Base-by-base conservation (phyloP, 768 basidiomycete species). In the Phanerodontia chrysosporium region DNA sequence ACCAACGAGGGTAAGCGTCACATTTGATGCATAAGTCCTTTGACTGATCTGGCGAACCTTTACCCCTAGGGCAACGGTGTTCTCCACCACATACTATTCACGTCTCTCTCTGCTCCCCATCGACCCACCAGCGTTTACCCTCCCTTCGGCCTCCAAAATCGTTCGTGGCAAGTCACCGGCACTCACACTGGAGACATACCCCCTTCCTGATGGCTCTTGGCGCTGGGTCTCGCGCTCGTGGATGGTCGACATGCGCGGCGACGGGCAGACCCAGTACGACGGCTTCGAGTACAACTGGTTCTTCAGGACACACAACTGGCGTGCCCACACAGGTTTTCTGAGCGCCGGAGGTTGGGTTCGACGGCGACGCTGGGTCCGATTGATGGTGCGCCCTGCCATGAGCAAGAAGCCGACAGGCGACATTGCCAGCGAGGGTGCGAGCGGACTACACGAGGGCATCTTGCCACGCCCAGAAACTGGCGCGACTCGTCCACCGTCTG, bases 211-310 rank as follows among this genome's bases (percentile, higher is more conserved):
- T 63, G 90, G 89, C 24, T 81, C 78, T 22, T 93, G 91, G 91
- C 80, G 74, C 53, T 93, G 90, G 90, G 83, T 91, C 1, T 90
- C 88, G 44, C 81, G 81, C 45, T 72, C 80, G 7, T 93, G 90
- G 90, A 89, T 92, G 88, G 83, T 92, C 58, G 91, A 93, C 74
- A 92, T 93, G 90, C 87, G 87, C 44, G 82, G 84, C 28, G 84
- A 89, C 24, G 88, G 89, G 52, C 81, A 87, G 65, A 86, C 91
- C 2, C 88, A 91, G 64, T 81, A 87, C 63, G 90, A 92, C 64
- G 90, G 90, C 53, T 93, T 91, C 65, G 89, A 93, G 71, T 93
- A 92, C 73, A 92, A 91, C 68, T 90, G 87, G 83, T 69, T 76
- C 60, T 94, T 93, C 64, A 82, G 87, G 18, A 70, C 74, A 32